Evolutionary conservation across 2,329 filamentous ascomycete genomes (phyloP), one percentile per base, ranked within the genome.

Genomic region (Ceratocystiopsis sp.): DNA sequence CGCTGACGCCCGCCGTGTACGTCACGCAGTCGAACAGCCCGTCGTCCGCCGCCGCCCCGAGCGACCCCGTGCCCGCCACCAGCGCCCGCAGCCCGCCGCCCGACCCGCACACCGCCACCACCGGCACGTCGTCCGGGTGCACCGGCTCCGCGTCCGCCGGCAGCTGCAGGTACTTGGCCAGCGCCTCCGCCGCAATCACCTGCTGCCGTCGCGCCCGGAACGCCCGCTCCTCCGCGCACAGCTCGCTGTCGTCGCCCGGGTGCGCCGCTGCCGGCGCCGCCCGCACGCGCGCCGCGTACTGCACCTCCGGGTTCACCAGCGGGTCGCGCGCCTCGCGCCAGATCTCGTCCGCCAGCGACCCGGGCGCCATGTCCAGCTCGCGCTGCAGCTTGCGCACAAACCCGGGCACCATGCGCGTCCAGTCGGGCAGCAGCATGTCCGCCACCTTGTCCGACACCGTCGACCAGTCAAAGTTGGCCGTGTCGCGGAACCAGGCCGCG

Each of bases 1-100:
- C 91, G 56, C 86, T 95, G 40, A 98, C 91, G 1, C 91, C 91
- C 6, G 89, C 85, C 0, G 86, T 93, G 55, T 98, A 98, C 2
- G 87, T 96, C 12, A 84, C 73, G 57, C 91, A 96, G 60, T 95
- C 87, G 57, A 94, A 93, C 0, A 98, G 66, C 0, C 91, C 91
- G 45, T 83, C 81, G 57, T 95, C 82, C 46, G 85, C 76, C 0
- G 85, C 73, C 3, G 86, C 87, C 11, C 91, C 67, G 48, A 93
- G 79, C 0, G 87, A 95, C 0, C 89, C 87, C 0, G 86, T 79
- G 4, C 89, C 87, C 2, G 91, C 87, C 16, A 96, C 84, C 35
- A 98, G 71, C 1, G 91, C 91, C 41, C 91, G 72, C 39, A 98
- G 62, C 0, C 91, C 91, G 45, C 91, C 91, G 11, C 91, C 91